Evolutionary conservation across 768 basidiomycete genomes (phyloP), one percentile per base, ranked within the genome.

Genomic region (Panellus pusillus): DNA sequence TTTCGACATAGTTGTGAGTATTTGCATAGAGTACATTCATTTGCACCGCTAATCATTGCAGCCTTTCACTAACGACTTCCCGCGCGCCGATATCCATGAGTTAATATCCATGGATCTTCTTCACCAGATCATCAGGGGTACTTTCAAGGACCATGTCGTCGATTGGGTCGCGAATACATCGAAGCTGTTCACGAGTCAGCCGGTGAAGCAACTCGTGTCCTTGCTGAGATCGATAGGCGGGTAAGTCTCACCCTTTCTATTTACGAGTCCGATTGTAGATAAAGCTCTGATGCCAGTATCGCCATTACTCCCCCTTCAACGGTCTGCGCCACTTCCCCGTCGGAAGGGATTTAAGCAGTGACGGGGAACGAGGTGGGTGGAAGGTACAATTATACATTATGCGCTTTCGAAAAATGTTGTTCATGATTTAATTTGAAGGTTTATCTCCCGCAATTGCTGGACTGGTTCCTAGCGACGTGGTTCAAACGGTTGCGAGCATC

Each of bases 61-160:
- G 72, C 72, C 70, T 9, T 73, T 73, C 48, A 74, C 73, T 14
- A 27, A 47, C 15, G 35, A 56, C 20, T 72, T 73, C 60, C 72
- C 71, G 15, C 65, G 61, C 11, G 68, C 69, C 0, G 67, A 73
- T 37, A 73, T 73, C 20, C 68, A 74, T 38, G 60, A 68, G 32
- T 35, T 69, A 0, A 40, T 73, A 9, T 47, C 70, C 3, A 62
- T 66, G 0, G 70, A 74, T 49, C 55, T 72, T 3, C 64, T 72
- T 0, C 72, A 73, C 50, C 72, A 72, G 47, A 7, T 71, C 13
- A 69, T 72, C 15, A 46, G 35, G 29, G 44, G 47, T 0, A 43
- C 41, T 1, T 50, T 50, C 32, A 74, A 74, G 52, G 73, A 73
- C 42, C 72, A 74, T 46, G 49, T 74, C 12, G 68, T 74, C 1